These are phyloP conservation scores for Trypanosoma grayi DNA, from an alignment of 208 protist species.

Conservation along the genomic window DNA sequence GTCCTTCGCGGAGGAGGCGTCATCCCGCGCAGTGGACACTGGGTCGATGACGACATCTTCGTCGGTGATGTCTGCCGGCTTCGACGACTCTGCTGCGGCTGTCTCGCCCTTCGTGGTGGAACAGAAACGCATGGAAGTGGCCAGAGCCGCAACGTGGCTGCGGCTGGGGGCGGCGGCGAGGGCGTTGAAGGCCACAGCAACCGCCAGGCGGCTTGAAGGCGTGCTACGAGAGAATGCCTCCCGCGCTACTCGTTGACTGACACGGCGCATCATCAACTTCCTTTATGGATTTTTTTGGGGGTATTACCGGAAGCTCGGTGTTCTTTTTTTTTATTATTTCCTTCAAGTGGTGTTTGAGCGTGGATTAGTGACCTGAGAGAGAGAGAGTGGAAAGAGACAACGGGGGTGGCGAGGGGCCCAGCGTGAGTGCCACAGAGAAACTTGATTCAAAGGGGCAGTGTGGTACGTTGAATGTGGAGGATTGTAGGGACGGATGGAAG, in stretches of 20 bases:
- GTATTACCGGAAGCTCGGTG: background rate
- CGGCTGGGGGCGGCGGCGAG: constrained; percentile 20
- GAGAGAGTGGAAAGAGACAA: constrained; percentile 1
- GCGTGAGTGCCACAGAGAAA: too few species aligned
- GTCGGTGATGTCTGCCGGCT: constrained; percentile 45
- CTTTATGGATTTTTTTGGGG: background rate
- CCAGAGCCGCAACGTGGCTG: background rate
- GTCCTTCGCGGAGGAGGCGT: background rate
- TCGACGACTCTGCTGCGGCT: constrained; percentile 20
- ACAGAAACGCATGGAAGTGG: constrained; percentile 11
- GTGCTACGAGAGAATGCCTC: constrained; percentile 14
- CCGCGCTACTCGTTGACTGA: constrained; percentile 25
- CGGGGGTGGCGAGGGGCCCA: too few species aligned
- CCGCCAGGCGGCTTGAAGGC: constrained; percentile 1
- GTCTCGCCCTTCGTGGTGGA: constrained; percentile 24
- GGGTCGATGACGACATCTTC: constrained; percentile 88
- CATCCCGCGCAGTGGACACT: constrained; percentile 24
- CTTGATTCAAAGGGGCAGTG: too few species aligned
- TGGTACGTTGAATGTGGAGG: background rate
- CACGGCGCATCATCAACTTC: constrained; percentile 40
- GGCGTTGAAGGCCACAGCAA: constrained; percentile 9
- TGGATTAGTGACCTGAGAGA: background rate
- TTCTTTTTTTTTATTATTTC: background rate
- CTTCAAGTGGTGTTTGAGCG: background rate
- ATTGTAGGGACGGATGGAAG: background rate